Evolutionary conservation across 2,329 filamentous ascomycete species (phyloP), one percentile per base, ranked within the genome.

Genomic region (Aspergillus sp.): DNA sequence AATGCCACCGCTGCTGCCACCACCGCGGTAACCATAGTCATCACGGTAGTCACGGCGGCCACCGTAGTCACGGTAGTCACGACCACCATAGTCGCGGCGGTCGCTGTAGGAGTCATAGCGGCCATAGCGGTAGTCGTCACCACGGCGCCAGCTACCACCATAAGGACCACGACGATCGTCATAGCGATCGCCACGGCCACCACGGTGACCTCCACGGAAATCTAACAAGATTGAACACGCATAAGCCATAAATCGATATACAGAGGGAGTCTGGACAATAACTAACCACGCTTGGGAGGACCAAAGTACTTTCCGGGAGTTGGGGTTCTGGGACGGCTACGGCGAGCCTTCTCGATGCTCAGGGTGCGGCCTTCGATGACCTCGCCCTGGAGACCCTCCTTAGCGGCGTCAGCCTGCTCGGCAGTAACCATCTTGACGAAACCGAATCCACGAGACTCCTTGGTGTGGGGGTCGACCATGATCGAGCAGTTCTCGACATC

Each of bases 401-500:
- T 97, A 69, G 95, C 95, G 69, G 95, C 93, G 79, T 99, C 95
- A 66, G 95, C 95, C 79, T 97, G 91, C 58, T 98, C 94, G 52
- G 91, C 87, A 60, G 92, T 96, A 63, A 92, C 88, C 94, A 99
- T 98, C 84, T 99, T 98, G 77, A 99, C 95, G 82, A 99, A 99
- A 59, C 95, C 95, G 69, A 99, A 99, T 68, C 95, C 95, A 79
- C 95, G 95, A 70, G 94, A 98, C 80, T 99, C 95, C 81, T 97
- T 96, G 73, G 91, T 96, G 80, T 99, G 95, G 64, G 95, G 95
- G 75, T 99, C 95, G 74, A 94, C 88, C 95, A 99, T 99, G 82
- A 99, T 99, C 79, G 97, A 96, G 83, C 94, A 98, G 81, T 96
- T 98, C 82, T 98, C 94, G 55, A 99, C 95, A 76, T 97, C 92